Evolutionary conservation across 1,284 basidiomycete genomes (phyloP), one percentile per base, ranked within the genome.

Genomic region (Taiwanofungus camphoratus): DNA sequence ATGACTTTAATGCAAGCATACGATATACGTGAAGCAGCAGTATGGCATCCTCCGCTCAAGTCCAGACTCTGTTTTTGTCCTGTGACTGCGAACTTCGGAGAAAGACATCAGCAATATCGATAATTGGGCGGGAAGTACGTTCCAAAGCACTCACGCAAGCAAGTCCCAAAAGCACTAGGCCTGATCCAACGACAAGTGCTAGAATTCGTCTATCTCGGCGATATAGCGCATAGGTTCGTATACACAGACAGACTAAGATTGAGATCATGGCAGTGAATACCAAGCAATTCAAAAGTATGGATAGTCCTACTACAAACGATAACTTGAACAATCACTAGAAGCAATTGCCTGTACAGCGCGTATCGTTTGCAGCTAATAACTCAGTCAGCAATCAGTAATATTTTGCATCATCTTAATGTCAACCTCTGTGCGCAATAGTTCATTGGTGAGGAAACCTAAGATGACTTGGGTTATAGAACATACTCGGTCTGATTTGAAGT

Each of bases 161-260:
- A 1, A 60, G 36, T 2, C 42, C 53, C 0, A 56, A 29, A 24
- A 60, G 39, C 1, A 41, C 26, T 2, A 38, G 11, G 11, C 52
- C 46, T 11, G 56, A 42, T 3, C 31, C 42, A 2, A 58, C 19
- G n/a, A 60, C 42, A 4, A 53, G 11, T 6, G 41, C 43, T 2
- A 49, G 18, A 6, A 62, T 39, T 8, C 53, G 51, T 40, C 48
- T 56, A 44, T 48, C 48, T 20, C 55, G 46, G 2, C 48, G 47
- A 45, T 56, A 62, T 5, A 62, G 50, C 7, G 60, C 60, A 37
- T 52, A 59, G 8, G 56, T 60, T 19, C 60, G 51, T 39, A 62
- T 42, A 32, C 52, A 54, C 21, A 56, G 48, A 6, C 57, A 50
- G 13, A 53, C 59, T 59, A 34, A 0, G 22, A 11, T 1, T 30